Evolutionary conservation across 768 basidiomycete genomes (phyloP).

Genomic region (Lactarius evosmus): DNA sequence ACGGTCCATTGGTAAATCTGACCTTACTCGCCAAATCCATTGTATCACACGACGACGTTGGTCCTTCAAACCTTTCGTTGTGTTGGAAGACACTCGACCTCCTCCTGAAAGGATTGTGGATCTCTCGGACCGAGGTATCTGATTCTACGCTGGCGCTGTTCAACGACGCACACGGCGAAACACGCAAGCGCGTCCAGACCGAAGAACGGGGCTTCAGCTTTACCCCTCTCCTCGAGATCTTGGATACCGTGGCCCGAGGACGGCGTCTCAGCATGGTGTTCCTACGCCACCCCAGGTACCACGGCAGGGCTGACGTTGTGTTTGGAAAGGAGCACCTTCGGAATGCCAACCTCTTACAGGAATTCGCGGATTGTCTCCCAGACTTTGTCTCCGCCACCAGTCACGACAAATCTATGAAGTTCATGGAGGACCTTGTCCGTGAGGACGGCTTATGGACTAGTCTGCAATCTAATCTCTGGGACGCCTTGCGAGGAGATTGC

Average conservation of each 20-base stretch:
- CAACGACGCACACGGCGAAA: not conserved
- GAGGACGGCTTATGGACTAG: not conserved
- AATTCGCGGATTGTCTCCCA: not conserved
- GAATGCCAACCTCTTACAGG: not conserved
- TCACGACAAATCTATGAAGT: not conserved
- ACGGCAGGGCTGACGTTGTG: not conserved
- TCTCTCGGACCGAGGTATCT: conserved; percentile 1
- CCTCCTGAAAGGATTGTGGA: not conserved
- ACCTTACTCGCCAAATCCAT: not conserved
- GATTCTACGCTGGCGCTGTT: not conserved
- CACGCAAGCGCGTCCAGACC: not conserved
- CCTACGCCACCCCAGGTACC: not conserved
- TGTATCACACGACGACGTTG: not conserved
- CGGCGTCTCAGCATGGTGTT: conserved; percentile 3
- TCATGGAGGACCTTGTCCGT: not conserved
- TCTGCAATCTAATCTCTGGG: not conserved
- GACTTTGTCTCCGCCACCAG: not conserved
- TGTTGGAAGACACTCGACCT: conserved; percentile 3
- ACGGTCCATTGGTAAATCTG: conserved; percentile 15
- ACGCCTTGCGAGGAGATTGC: not conserved
- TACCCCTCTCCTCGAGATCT: not conserved
- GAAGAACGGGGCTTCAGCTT: not conserved
- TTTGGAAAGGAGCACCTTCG: conserved; percentile 10
- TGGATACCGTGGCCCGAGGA: not conserved
- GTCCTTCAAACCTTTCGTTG: not conserved